Conservation (phyloP, 192 early-diverging fungal species). For the Phlyctochytrium bullatum region DNA sequence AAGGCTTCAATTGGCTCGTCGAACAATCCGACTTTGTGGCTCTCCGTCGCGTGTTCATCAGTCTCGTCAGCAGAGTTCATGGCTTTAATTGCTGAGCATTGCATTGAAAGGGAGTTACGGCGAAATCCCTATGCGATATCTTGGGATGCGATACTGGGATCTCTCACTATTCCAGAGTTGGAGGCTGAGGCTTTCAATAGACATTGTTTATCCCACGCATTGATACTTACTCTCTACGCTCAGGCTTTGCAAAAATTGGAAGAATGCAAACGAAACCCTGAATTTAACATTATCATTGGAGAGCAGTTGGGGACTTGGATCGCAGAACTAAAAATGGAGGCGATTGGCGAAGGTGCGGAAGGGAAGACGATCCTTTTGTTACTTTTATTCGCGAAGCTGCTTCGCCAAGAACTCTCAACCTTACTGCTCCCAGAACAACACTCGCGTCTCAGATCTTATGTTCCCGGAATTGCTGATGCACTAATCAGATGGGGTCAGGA, state of each 20-base stretch:
- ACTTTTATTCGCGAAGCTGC: constrained; percentile 22
- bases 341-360: constrained; percentile 14
- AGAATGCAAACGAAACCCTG: constrained; percentile 9
- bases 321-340: constrained; percentile 25
- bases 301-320: constrained; percentile 41
- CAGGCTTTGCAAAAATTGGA: constrained; percentile 26
- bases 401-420: constrained; percentile 4
- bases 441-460: constrained; percentile 18
- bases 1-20: constrained; percentile 9
- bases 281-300: constrained; percentile 31
- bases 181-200: constrained; percentile 30
- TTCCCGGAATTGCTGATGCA: constrained; percentile 24
- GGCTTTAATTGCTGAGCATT: constrained; percentile 27
- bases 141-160: constrained; percentile 1
- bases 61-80: constrained; percentile 33
- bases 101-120: constrained; percentile 14
- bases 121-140: background rate
- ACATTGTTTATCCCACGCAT: constrained; percentile 35
- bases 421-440: constrained; percentile 19
- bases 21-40: constrained; percentile 17
- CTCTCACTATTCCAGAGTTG: constrained; percentile 30
- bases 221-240: constrained; percentile 34
- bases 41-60: constrained; percentile 9
- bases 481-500: constrained; percentile 31
- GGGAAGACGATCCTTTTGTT: constrained; percentile 33